Percentiles rank a stretch among this genome's conserved stretches.
These are phyloP conservation scores for Ampelocalamus luodianensis DNA, from an alignment of 176 grass and related monocot genomes.

Conservation along the genomic window DNA sequence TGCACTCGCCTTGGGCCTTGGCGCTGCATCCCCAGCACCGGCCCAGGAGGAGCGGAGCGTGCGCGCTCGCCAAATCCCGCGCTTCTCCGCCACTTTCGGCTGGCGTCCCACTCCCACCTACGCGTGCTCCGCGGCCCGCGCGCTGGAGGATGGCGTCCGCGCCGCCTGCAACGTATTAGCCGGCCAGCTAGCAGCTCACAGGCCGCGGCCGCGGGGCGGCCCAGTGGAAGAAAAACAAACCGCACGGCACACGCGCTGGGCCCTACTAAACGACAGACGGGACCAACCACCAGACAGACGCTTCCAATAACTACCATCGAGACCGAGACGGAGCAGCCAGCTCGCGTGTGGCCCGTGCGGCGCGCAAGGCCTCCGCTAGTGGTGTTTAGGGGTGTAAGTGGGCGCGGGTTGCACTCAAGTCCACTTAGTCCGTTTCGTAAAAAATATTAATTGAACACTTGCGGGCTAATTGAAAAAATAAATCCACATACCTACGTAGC, in stretches of 20 bases:
- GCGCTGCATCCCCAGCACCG: neutral
- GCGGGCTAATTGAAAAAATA: too few relatives aligned
- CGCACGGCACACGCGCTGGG: neutral
- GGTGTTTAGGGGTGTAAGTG: too few relatives aligned
- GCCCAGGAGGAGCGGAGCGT: neutral
- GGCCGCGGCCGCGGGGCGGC: neutral
- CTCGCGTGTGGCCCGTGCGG: neutral
- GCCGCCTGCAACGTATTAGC: neutral
- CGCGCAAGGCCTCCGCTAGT: neutral
- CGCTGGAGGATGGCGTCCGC: neutral
- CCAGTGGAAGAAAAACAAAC: neutral
- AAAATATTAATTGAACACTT: too few relatives aligned
- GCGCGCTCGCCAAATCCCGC: neutral
- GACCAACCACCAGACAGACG: constrained; percentile 2
- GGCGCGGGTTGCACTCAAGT: too few relatives aligned
- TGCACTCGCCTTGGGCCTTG: neutral
- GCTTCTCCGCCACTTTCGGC: neutral
- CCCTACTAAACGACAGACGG: neutral
- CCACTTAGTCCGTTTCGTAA: too few relatives aligned
- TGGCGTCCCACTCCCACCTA: too few relatives aligned
- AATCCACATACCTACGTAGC: too few relatives aligned
- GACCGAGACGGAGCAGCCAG: neutral
- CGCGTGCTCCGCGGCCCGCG: too few relatives aligned
- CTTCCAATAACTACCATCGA: neutral
- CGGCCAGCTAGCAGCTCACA: neutral